Evolutionary conservation across 805 yeast genomes (phyloP).

Genomic region (Myxozyma melibiosi): DNA sequence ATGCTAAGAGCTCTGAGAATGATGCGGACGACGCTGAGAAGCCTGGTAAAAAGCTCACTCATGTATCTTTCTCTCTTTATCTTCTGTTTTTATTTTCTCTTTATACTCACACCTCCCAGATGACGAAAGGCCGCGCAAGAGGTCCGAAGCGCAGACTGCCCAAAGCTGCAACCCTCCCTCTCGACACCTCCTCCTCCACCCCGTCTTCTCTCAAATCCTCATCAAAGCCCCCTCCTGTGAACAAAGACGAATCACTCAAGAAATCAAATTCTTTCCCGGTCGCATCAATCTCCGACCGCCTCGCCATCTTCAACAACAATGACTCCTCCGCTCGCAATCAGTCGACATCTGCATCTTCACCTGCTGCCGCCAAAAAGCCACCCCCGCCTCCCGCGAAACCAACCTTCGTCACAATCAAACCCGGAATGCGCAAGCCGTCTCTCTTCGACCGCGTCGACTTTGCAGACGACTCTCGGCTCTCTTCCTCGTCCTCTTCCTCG

Average conservation of each 20-base stretch:
- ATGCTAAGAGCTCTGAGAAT: not conserved
- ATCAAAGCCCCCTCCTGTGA: not conserved
- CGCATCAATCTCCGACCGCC: not conserved
- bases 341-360: not conserved
- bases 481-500: no score
- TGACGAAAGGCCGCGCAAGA: slow-evolving; percentile 11
- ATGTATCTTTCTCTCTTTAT: not conserved
- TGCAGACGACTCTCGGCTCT: not conserved
- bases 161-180: not conserved
- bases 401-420: not conserved
- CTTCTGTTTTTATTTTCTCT: not conserved
- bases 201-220: not conserved
- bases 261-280: not conserved
- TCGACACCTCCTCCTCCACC: not conserved
- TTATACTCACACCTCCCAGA: not conserved
- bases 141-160: slow-evolving; percentile 13
- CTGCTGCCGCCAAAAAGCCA: not conserved
- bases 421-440: not conserved
- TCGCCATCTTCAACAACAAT: not conserved
- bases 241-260: not conserved
- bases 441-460: not conserved
- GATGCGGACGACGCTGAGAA: not conserved
- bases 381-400: slow-evolving; percentile 1
- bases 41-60: not conserved
- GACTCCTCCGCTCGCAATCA: not conserved